Evolutionary conservation across 768 basidiomycete genomes (phyloP), one percentile per base, ranked within the genome.

Genomic region (Tremella yokohamensis): DNA sequence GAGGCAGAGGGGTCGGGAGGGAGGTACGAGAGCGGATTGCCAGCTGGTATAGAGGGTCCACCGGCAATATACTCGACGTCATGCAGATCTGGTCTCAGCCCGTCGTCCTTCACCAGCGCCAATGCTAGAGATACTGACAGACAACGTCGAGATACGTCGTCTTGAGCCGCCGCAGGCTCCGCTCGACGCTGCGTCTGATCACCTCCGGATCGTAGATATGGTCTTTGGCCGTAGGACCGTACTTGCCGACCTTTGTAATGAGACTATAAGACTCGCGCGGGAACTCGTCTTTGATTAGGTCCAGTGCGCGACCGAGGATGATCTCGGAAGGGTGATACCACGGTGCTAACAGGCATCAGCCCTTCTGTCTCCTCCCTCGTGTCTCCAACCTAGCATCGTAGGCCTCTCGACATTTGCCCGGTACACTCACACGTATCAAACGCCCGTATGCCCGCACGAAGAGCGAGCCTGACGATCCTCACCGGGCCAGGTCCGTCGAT

Each of bases 321-420:
- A 74, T 68, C 53, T 78, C 77, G n/a, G 77, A 78, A 1, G 77
- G 77, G 48, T 78, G 74, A 58, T 78, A 78, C 39, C 58, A 62
- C n/a, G 75, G 75, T 34, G 75, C 75, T 57, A 8, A 3, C 3
- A 20, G 56, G 8, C 16, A 29, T 6, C 18, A 3, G 40, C 29
- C 29, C 29, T 13, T 7, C 20, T 25, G 15, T 8, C 20, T 12
- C 22, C 8, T 15, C 15, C 24, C 15, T 49, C 22, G 7, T 18
- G 26, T 8, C n/a, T n/a, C 16, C 25, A 26, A 24, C n/a, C 15
- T 51, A 25, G 9, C 9, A 26, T 20, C 13, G 25, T 51, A 34
- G 11, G 12, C n/a, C n/a, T n/a, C n/a, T n/a, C n/a, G n/a, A n/a
- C n/a, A 48, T 48, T 40, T 40, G 39, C 18, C 39, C 39, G n/a